Conservation (phyloP, 2,329 filamentous ascomycete genomes). For the Cladosporium sp. region DNA sequence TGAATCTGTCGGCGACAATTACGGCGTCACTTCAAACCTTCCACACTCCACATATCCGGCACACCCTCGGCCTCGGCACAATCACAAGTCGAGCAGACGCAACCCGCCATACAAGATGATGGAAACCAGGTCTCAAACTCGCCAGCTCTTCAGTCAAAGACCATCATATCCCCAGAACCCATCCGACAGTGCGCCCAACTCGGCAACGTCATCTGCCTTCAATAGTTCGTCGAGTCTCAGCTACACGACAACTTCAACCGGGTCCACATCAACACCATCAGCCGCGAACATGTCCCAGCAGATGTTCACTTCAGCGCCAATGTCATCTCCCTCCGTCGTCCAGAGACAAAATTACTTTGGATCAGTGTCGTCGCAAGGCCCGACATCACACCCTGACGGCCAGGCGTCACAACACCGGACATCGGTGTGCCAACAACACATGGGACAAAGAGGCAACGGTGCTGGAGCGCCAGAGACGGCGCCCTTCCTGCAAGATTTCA, state of each 20-base stretch:
- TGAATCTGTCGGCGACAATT: conserved; percentile 1
- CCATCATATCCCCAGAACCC: conserved; percentile 33
- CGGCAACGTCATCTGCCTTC: conserved; percentile 32
- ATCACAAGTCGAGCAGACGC: not conserved
- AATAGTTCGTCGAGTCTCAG: conserved; percentile 42
- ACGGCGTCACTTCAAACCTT: conserved; percentile 8
- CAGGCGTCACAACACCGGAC: conserved; percentile 26
- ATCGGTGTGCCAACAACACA: conserved; percentile 16
- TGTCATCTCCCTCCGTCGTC: conserved; percentile 29
- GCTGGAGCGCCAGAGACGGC: conserved; percentile 43
- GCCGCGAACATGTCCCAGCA: conserved; percentile 24
- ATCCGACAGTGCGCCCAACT: conserved; percentile 19
- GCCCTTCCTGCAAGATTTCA: conserved; percentile 74
- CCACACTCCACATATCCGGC: not conserved
- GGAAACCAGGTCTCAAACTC: conserved; percentile 21
- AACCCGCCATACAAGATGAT: conserved; percentile 2
- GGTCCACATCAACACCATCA: conserved; percentile 16
- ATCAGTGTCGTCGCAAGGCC: conserved; percentile 27
- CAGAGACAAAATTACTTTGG: conserved; percentile 32
- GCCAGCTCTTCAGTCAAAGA: conserved; percentile 26
- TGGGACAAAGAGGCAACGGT: conserved; percentile 29
- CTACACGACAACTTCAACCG: conserved; percentile 31
- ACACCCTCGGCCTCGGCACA: conserved; percentile 3
- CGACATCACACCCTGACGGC: conserved; percentile 26
- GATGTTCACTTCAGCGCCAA: conserved; percentile 32